Evolutionary conservation across 805 yeast genomes (phyloP).

Genomic region (Dipodascopsis uninucleata): DNA sequence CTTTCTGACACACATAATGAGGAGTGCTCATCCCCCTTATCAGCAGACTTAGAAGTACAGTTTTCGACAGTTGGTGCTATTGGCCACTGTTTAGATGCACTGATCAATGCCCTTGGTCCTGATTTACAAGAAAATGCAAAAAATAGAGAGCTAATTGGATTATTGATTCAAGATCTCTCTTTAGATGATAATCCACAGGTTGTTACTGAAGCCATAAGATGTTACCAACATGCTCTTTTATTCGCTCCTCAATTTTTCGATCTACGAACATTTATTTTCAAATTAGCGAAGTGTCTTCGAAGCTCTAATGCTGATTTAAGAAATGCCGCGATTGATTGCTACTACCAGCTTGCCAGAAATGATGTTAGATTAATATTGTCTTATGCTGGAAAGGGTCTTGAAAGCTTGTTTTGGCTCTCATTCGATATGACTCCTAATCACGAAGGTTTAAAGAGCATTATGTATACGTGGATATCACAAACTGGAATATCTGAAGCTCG

Average conservation of each 20-base stretch:
- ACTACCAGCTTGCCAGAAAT: slow-evolving; percentile 55
- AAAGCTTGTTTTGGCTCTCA: slow-evolving; percentile 58
- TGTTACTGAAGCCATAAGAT: slow-evolving; percentile 40
- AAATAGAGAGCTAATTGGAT: slow-evolving; percentile 34
- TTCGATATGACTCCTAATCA: slow-evolving; percentile 48
- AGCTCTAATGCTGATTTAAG: slow-evolving; percentile 27
- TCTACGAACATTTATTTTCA: slow-evolving; percentile 32
- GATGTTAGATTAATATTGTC: slow-evolving; percentile 47
- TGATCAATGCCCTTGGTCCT: slow-evolving; percentile 59
- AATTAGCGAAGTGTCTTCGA: slow-evolving; percentile 23
- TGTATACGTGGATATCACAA: slow-evolving; percentile 60
- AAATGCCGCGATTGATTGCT: slow-evolving; percentile 50
- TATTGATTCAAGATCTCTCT: slow-evolving; percentile 38
- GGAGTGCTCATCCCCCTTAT: slow-evolving; percentile 42
- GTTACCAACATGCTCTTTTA: slow-evolving; percentile 47
- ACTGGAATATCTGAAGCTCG: slow-evolving; percentile 42
- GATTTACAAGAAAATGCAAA: slow-evolving; percentile 36
- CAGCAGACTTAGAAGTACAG: slow-evolving; percentile 50
- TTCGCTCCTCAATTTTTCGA: slow-evolving; percentile 44
- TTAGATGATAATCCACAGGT: slow-evolving; percentile 35
- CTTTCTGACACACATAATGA: slow-evolving; percentile 50
- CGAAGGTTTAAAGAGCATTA: slow-evolving; percentile 43
- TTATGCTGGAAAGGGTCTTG: slow-evolving; percentile 42
- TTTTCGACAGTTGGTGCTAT: slow-evolving; percentile 46
- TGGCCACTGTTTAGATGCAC: slow-evolving; percentile 43